Conservation (phyloP, 2,329 filamentous ascomycete species). For the Teratosphaeria epicoccoides region DNA sequence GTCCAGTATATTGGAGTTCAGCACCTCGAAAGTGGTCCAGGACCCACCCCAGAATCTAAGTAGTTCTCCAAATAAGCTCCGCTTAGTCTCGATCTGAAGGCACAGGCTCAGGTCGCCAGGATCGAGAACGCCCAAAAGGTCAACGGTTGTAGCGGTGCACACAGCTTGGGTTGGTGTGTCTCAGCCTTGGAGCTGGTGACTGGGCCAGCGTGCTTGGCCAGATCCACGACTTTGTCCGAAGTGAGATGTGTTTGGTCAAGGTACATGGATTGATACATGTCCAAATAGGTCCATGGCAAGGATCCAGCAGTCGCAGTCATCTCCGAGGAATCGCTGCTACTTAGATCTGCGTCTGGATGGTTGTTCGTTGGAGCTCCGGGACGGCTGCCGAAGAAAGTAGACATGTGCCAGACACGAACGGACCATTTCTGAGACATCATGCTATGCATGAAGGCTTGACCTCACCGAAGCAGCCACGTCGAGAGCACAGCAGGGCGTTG, state of each 20-base stretch:
- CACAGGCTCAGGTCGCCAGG: not conserved
- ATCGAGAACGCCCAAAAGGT: not conserved
- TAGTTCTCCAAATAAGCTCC: not conserved
- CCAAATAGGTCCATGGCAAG: no score
- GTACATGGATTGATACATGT: no score
- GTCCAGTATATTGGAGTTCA: no score
- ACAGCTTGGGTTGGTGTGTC: not conserved
- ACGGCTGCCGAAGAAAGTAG: not conserved
- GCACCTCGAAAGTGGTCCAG: no score
- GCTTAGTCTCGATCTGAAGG: not conserved
- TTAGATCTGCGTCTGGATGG: not conserved
- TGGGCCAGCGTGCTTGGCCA: not conserved
- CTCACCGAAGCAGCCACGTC: not conserved
- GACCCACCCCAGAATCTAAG: not conserved
- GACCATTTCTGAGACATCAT: not conserved
- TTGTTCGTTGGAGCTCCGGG: not conserved
- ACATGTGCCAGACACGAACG: not conserved
- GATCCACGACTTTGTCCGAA: no score
- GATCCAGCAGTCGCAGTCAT: not conserved
- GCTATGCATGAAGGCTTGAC: not conserved
- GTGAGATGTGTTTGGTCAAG: no score
- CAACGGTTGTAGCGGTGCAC: not conserved
- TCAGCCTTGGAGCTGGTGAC: not conserved
- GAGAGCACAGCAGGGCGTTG: not conserved
- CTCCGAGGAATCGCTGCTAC: no score